Base-by-base conservation (phyloP, 2,329 filamentous ascomycete species). In the Claviceps capensis region DNA sequence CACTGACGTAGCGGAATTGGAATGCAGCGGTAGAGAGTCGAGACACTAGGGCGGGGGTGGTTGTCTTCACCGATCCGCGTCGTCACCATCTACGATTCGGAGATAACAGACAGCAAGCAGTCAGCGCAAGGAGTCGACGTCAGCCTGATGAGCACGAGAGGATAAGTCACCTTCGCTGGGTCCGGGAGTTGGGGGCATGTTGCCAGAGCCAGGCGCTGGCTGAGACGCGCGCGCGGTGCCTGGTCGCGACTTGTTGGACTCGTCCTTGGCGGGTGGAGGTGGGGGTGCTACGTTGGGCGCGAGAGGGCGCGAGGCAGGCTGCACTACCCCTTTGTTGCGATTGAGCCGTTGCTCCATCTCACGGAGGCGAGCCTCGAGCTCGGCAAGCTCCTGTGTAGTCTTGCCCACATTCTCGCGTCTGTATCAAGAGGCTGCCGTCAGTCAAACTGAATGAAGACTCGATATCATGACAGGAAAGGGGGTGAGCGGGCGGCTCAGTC, bases 311-410 rank as follows among this genome's bases (percentile, higher is more conserved):
- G 38, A 49, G 44, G 56, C 59, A 38, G 57, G 57, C 43, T 50
- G 57, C 34, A 41, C 16, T 16, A 14, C 44, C 26, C 58, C 57
- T 50, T 57, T 53, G 55, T 55, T 67, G 54, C 60, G 61, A 59
- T 71, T 79, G 50, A 97, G 77, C 45, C 85, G 84, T 59, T 85
- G 78, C 69, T 96, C 90, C 69, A 93, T 88, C 62, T 89, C 88
- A 60, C 82, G 84, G 60, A 97, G 81, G 60, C 83, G 83, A 50
- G 82, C 82, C 70, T 96, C 88, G 62, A 97, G 83, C 52, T 83
- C 82, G 68, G 95, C 84, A 59, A 97, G 83, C 69, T 96, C 88
- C 56, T 82, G 79, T 52, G 79, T 81, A 65, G 88, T 86, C 50
- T 77, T 79, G 57, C 77, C 78, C 63, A 97, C 83, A 54, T 95